phyloP scores from a whole-genome alignment of 192 early-diverging fungal species.

The Cetraspora pellucida region DNA sequence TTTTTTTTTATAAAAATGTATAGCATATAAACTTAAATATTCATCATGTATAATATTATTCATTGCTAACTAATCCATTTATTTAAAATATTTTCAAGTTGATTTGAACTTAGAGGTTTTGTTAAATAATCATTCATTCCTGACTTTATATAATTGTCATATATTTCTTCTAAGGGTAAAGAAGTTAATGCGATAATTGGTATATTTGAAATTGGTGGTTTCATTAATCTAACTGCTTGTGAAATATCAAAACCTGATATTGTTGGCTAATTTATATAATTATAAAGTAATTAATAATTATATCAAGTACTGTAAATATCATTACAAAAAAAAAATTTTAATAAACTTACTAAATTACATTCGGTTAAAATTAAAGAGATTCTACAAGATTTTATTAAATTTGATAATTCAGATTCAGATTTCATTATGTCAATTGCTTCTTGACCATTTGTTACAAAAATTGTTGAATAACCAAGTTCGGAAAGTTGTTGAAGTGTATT shows the following conservation, averaged over 20 bases:
- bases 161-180: conserved; percentile 53
- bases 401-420: neutral
- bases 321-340: neutral
- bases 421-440: conserved; percentile 46
- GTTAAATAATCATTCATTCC: conserved; percentile 54
- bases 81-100: conserved; percentile 42
- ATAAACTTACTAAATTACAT: conserved; percentile 50
- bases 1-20: too few relatives aligned
- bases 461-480: neutral
- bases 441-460: conserved; percentile 56
- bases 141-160: conserved; percentile 47
- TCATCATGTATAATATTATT: too few relatives aligned
- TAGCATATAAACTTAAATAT: too few relatives aligned
- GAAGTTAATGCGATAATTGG: conserved; percentile 65
- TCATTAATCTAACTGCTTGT: conserved; percentile 48
- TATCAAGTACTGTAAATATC: neutral
- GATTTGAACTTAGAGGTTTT: conserved; percentile 48
- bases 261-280: conserved; percentile 40
- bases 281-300: neutral
- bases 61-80: conserved; percentile 43
- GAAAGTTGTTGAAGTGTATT: conserved; percentile 46
- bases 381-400: conserved; percentile 19
- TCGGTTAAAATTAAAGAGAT: conserved; percentile 54
- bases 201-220: conserved; percentile 32
- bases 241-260: conserved; percentile 61